Conservation (phyloP, 345 rosid species). For the Psidium guajava region DNA sequence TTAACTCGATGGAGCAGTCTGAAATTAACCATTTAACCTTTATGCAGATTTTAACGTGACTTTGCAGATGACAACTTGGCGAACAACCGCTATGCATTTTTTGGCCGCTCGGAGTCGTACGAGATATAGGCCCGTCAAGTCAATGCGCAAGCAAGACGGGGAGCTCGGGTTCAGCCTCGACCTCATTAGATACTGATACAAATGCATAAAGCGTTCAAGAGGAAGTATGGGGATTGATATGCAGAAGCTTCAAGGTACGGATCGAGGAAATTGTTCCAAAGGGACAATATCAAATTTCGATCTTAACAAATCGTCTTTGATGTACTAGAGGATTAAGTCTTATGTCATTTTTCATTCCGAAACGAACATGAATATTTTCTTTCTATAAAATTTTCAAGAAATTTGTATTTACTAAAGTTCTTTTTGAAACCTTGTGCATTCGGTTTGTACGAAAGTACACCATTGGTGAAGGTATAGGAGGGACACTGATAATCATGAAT, state of each 20-base stretch:
- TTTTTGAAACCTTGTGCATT: too few relatives aligned
- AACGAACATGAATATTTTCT: too few relatives aligned
- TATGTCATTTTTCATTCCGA: too few relatives aligned
- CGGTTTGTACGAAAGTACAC: too few relatives aligned
- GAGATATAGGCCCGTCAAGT: constrained; percentile 24
- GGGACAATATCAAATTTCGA: too few relatives aligned
- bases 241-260: background rate
- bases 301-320: too few relatives aligned
- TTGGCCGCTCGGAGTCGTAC: constrained; percentile 77
- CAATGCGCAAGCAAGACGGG: accelerated
- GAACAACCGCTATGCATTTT: constrained; percentile 56
- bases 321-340: too few relatives aligned
- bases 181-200: background rate
- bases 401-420: too few relatives aligned
- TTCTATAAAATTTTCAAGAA: too few relatives aligned
- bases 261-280: background rate
- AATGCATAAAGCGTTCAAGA: background rate
- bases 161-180: background rate
- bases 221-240: background rate
- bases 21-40: background rate
- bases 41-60: constrained; percentile 58
- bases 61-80: constrained; percentile 67
- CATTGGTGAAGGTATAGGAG: too few relatives aligned
- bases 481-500: background rate
- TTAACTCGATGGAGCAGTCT: background rate